Conservation (phyloP, 2,329 filamentous ascomycete genomes). For the Colletotrichum echinochloae region DNA sequence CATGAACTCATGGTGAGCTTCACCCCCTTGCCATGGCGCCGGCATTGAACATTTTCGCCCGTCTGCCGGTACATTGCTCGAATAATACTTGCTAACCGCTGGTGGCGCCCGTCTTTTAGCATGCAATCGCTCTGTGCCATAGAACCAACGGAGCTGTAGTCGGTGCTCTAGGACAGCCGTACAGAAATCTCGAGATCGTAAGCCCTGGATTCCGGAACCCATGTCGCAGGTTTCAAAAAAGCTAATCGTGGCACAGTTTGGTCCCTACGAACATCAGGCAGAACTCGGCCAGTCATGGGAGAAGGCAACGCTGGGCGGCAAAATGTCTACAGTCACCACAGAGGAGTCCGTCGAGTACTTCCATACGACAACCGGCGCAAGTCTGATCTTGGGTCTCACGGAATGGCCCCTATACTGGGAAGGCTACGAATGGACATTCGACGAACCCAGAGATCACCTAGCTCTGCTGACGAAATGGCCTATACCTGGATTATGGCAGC, state of each 20-base stretch:
- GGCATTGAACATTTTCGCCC: not conserved
- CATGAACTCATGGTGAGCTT: conserved; percentile 12
- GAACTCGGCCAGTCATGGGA: conserved; percentile 10
- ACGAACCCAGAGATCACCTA: not conserved
- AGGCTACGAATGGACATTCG: not conserved
- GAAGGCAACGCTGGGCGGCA: not conserved
- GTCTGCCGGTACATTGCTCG: rapidly evolving
- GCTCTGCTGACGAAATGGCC: not conserved
- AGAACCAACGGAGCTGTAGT: not conserved
- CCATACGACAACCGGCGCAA: not conserved
- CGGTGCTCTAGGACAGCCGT: not conserved
- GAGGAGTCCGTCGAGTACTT: not conserved
- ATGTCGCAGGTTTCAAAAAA: too few species aligned
- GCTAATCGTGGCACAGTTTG: not conserved
- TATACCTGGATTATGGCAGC: conserved; percentile 1
- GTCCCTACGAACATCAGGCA: not conserved
- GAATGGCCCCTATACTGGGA: not conserved
- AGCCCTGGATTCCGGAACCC: not conserved
- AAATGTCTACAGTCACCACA: not conserved
- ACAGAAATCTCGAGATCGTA: not conserved
- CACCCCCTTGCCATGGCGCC: not conserved
- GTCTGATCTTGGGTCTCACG: not conserved
- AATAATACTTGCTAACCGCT: not conserved
- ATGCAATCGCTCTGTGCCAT: not conserved
- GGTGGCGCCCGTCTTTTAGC: not conserved